Conservation (phyloP, 2,329 filamentous ascomycete genomes). For the Fusarium austroafricanum region DNA sequence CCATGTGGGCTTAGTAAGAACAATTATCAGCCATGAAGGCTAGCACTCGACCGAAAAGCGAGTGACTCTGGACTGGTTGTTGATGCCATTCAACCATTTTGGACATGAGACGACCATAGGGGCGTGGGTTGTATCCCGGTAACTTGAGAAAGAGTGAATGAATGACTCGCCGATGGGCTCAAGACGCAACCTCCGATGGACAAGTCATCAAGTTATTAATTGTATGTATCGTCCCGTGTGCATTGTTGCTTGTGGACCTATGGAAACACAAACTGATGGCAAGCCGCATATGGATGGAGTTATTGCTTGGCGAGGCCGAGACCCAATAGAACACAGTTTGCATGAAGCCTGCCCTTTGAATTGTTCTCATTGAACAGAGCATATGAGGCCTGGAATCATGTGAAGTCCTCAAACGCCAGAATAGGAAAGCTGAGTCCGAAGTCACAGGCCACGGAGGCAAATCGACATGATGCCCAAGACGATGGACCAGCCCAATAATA, state of each 20-base stretch:
- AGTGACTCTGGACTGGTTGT: constrained; percentile 8
- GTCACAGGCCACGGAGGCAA: constrained; percentile 1
- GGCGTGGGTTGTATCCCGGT: constrained; percentile 2
- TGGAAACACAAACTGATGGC: constrained; percentile 37
- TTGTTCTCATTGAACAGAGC: constrained; percentile 14
- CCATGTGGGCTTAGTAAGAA: constrained; percentile 28
- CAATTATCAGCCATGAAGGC: constrained; percentile 4
- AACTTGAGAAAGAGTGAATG: background rate
- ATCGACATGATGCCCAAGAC: background rate
- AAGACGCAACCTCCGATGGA: constrained; percentile 8
- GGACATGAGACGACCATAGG: background rate
- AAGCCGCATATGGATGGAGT: constrained; percentile 33
- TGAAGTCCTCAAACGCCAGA: constrained; percentile 1
- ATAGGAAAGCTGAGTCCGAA: constrained; percentile 8
- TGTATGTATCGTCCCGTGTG: constrained; percentile 28
- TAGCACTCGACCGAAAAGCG: background rate
- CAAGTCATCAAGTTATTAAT: background rate
- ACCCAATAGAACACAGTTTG: constrained; percentile 29
- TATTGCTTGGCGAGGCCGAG: constrained; percentile 25
- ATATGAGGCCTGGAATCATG: constrained; percentile 13
- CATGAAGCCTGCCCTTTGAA: constrained; percentile 11
- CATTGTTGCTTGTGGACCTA: constrained; percentile 22
- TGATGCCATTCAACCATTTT: background rate
- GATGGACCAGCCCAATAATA: background rate
- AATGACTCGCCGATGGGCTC: constrained; percentile 3